Evolutionary conservation across 495 filamentous ascomycete genomes (phyloP).

Genomic region (Penicillium coprophilum): DNA sequence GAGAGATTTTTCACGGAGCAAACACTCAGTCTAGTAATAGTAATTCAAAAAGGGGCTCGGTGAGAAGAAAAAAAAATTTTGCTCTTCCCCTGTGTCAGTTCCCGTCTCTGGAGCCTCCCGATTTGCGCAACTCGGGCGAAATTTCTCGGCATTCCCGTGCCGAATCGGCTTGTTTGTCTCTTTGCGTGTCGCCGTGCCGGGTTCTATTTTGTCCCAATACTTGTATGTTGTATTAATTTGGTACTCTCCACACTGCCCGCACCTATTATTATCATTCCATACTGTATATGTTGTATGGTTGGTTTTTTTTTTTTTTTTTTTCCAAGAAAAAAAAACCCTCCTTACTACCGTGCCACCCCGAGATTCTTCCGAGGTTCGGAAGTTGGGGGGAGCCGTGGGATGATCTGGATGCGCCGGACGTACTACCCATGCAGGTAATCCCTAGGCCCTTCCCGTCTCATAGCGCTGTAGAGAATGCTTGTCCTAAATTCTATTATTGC

Average conservation of each 20-base stretch:
- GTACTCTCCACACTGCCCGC: slow-evolving; percentile 1
- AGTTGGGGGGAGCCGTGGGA: slow-evolving; percentile 7
- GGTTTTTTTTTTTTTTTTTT: background rate
- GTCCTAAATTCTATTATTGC: background rate
- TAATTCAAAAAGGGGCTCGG: slow-evolving; percentile 18
- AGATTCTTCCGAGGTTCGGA: slow-evolving; percentile 28
- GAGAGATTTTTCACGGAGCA: slow-evolving; percentile 23
- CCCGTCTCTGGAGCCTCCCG: slow-evolving; percentile 4
- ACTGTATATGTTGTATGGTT: background rate
- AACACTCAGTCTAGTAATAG: slow-evolving; percentile 18
- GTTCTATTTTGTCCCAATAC: background rate
- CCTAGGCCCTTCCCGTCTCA: background rate
- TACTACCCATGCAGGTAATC: slow-evolving; percentile 5
- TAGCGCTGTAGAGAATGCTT: slow-evolving; percentile 3
- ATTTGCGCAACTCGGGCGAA: slow-evolving; percentile 9
- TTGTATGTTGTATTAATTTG: slow-evolving; percentile 2
- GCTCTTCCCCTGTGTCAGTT: background rate
- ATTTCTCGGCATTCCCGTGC: slow-evolving; percentile 19
- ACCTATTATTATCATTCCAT: background rate
- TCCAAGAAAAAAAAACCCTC: too few relatives aligned
- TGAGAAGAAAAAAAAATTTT: slow-evolving; percentile 12
- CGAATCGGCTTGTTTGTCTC: slow-evolving; percentile 19
- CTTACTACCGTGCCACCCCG: slow-evolving; percentile 7
- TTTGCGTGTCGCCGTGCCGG: background rate
- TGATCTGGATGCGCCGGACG: slow-evolving; percentile 1